Percentiles rank a stretch among this genome's conserved stretches.
These are phyloP conservation scores for Penicillium daleae DNA, from an alignment of 495 filamentous ascomycete species.

Conservation along the genomic window DNA sequence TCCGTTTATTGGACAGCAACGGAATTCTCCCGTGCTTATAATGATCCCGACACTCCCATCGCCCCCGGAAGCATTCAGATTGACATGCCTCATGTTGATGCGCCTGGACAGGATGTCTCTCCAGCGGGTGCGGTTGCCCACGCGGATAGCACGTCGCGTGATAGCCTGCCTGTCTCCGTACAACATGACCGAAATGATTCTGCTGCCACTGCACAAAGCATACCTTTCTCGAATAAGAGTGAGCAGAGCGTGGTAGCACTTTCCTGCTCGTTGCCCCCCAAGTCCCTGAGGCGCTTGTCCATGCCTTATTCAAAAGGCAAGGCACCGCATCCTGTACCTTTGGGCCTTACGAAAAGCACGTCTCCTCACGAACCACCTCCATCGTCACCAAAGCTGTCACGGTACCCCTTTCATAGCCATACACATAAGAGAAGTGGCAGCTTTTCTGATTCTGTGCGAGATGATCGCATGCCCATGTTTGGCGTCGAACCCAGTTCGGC, in stretches of 20 bases:
- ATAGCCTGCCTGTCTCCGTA: conserved; percentile 24
- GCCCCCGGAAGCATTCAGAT: conserved; percentile 66
- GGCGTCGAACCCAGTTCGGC: conserved; percentile 19
- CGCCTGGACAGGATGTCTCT: conserved; percentile 17
- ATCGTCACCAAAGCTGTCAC: conserved; percentile 34
- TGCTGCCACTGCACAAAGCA: conserved; percentile 47
- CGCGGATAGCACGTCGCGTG: conserved; percentile 36
- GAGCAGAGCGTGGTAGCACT: conserved; percentile 67
- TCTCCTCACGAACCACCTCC: conserved; percentile 36
- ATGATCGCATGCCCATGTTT: conserved; percentile 63
- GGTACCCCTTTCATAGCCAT: conserved; percentile 49
- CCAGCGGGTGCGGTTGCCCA: conserved; percentile 4
- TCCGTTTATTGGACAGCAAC: conserved; percentile 82
- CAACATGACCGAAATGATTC: conserved; percentile 52
- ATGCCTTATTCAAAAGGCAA: conserved; percentile 45
- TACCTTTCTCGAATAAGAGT: conserved; percentile 52
- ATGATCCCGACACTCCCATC: conserved; percentile 69
- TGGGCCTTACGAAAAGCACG: conserved; percentile 30
- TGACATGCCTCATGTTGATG: conserved; percentile 21
- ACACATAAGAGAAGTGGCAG: conserved; percentile 73
- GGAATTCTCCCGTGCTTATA: conserved; percentile 56
- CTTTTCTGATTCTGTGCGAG: conserved; percentile 86
- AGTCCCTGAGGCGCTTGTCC: conserved; percentile 53
- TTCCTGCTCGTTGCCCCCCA: conserved; percentile 83
- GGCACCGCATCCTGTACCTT: conserved; percentile 67